Base-by-base conservation (phyloP, 23 red algal genomes). In the Chondrus crispus region DNA sequence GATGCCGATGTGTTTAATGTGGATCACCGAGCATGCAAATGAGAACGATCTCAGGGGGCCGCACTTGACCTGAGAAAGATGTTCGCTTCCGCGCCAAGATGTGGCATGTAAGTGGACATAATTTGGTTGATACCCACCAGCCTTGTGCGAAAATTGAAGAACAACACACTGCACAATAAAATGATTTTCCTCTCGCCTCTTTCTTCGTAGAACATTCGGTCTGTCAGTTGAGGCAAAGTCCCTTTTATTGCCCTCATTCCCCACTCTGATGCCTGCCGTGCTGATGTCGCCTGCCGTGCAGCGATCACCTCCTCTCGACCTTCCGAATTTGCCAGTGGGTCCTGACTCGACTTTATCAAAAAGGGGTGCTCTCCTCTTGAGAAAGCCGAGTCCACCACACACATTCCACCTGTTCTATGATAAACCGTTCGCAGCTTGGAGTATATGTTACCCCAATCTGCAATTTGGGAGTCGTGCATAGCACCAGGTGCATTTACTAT, bases 381-480 rank as follows among this genome's bases (percentile, higher is more conserved):
- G 44, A 82, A 82, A 33, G 43, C 77, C 40, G 51, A 82, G 46
- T 82, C 51, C 13, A 82, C 35, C 28, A 82, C 7, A 57, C 19
- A 52, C 19, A 24, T n/a, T 3, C 51, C 45, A 5, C 77, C 77
- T 10, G 37, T 29, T 29, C 46, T 4, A 22, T 5, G 46, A 82
- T 82, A 32, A 13, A 45, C 7, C 29, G 5, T 8, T 5, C 26
- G 33, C 9, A 53, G 51, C 14, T 60, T 52, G 43, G 50, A n/a
- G 77, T 33, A 82, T 45, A 82, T 4, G 6, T 22, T 82, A 40
- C 77, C 77, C 4, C 6, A 24, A 7, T 82, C 77, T 4, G 18
- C 19, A 19, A 82, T 24, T 52, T 11, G 4, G 6, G 77, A 55
- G 46, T 82, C 77, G 77, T 82, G 77, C 77, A 82, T 54, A 24